Percentiles rank a stretch among this genome's conserved stretches.
Conservation (phyloP, 805 yeast species). For the Komagataella populi region DNA sequence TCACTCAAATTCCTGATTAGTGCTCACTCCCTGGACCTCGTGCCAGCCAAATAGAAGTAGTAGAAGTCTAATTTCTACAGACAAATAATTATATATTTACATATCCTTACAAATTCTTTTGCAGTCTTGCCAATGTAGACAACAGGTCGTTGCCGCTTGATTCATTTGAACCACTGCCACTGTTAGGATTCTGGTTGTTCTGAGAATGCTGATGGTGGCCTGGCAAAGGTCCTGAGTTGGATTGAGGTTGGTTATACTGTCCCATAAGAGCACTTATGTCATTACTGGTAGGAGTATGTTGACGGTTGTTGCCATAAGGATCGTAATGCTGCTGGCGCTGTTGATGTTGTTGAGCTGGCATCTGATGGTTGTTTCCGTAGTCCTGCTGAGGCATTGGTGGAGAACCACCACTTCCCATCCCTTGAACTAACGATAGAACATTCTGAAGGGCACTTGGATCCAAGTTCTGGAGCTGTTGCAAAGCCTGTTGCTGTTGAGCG, state of each 20-base stretch:
- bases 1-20: too few relatives aligned
- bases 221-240: constrained; percentile 3
- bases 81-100: background rate
- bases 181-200: constrained; percentile 1
- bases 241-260: constrained; percentile 1
- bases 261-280: constrained; percentile 3
- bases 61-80: background rate
- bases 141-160: constrained; percentile 1
- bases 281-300: constrained; percentile 1
- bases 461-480: constrained; percentile 1
- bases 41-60: background rate
- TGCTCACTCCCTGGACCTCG: background rate
- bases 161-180: constrained; percentile 1
- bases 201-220: constrained; percentile 2
- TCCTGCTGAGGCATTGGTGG: constrained; percentile 5
- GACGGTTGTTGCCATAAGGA: background rate
- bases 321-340: constrained; percentile 2
- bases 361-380: background rate
- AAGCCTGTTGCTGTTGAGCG: background rate
- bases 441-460: constrained; percentile 1
- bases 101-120: constrained; percentile 2
- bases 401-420: background rate
- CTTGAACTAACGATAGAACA: background rate
- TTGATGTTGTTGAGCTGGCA: background rate
- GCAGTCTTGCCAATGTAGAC: constrained; percentile 5